phyloP scores from a whole-genome alignment of 345 rosid species.

The Odontarrhena argentea region DNA sequence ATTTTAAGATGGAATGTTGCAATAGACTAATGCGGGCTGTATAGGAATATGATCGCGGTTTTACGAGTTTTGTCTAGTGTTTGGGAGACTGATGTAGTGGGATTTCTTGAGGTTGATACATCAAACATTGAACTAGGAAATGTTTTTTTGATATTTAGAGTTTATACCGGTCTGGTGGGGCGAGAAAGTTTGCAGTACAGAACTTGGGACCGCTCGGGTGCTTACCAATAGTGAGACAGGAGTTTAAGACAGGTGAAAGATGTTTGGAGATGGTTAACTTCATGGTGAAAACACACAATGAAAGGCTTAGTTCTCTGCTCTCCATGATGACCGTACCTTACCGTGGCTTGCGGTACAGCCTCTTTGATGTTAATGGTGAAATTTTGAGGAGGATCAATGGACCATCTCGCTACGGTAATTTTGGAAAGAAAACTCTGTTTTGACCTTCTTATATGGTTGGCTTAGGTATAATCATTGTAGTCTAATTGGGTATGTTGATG shows the following conservation, averaged over 20 bases:
- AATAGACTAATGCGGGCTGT: background rate
- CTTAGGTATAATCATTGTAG: background rate
- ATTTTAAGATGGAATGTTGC: background rate
- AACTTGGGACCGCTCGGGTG: conserved; percentile 41
- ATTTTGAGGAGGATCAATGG: conserved; percentile 34
- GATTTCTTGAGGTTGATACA: background rate
- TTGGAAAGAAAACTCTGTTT: background rate
- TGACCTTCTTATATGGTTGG: background rate
- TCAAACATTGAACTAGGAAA: conserved; percentile 10
- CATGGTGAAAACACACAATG: conserved; percentile 38
- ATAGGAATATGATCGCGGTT: background rate
- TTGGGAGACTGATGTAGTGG: background rate
- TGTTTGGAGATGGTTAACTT: conserved; percentile 34
- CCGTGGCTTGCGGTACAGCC: conserved; percentile 28
- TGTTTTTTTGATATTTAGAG: conserved; percentile 21
- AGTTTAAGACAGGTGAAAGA: conserved; percentile 27
- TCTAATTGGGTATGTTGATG: background rate
- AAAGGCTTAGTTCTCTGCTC: conserved; percentile 20
- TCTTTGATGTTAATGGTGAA: conserved; percentile 38
- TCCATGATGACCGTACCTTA: background rate
- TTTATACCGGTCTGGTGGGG: conserved; percentile 38
- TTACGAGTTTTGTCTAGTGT: background rate
- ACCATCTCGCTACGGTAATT: conserved; percentile 28
- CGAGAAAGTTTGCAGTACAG: conserved; percentile 43
- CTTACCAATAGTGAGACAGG: conserved; percentile 38